Percentiles rank a stretch among this genome's conserved stretches.
phyloP scores from a whole-genome alignment of 2,329 filamentous ascomycete species.

The Stagonosporopsis chrysanthemi region DNA sequence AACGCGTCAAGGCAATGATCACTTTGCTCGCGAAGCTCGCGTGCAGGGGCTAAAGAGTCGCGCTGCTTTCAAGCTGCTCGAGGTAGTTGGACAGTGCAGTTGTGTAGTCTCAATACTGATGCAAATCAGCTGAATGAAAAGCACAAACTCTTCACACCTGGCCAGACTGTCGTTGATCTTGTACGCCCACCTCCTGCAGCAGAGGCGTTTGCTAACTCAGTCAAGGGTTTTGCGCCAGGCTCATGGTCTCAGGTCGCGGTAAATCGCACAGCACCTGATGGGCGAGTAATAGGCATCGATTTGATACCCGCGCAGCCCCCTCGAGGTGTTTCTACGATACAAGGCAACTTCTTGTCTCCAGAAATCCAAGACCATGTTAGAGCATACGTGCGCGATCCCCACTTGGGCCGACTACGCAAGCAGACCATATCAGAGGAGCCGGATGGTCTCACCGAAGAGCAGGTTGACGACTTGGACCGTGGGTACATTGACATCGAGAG shows the following conservation, averaged over 20 bases:
- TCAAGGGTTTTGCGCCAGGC: conserved; percentile 75
- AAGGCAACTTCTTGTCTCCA: conserved; percentile 87
- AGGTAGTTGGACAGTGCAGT: conserved; percentile 61
- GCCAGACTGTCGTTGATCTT: conserved; percentile 89
- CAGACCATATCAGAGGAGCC: conserved; percentile 36
- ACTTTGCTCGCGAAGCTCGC: conserved; percentile 76
- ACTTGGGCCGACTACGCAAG: conserved; percentile 61
- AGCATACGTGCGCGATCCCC: conserved; percentile 73
- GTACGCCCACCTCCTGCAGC: conserved; percentile 53
- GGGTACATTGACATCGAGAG: conserved; percentile 74
- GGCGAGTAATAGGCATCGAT: conserved; percentile 89
- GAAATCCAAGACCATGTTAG: conserved; percentile 78
- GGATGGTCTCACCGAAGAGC: conserved; percentile 47
- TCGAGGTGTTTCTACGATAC: conserved; percentile 88
- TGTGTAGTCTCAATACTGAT: conserved; percentile 24
- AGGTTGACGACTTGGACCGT: conserved; percentile 53
- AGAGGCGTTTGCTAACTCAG: conserved; percentile 22
- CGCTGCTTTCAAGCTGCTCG: conserved; percentile 90
- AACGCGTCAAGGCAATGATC: conserved; percentile 76
- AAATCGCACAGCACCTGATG: conserved; percentile 76
- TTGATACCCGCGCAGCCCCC: conserved; percentile 92
- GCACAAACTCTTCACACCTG: conserved; percentile 77
- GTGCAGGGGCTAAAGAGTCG: conserved; percentile 85
- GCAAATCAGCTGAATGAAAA: conserved; percentile 75
- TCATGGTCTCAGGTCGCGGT: conserved; percentile 77